Evolutionary conservation across 2,329 filamentous ascomycete species (phyloP).

Genomic region (Epichloe festucae): DNA sequence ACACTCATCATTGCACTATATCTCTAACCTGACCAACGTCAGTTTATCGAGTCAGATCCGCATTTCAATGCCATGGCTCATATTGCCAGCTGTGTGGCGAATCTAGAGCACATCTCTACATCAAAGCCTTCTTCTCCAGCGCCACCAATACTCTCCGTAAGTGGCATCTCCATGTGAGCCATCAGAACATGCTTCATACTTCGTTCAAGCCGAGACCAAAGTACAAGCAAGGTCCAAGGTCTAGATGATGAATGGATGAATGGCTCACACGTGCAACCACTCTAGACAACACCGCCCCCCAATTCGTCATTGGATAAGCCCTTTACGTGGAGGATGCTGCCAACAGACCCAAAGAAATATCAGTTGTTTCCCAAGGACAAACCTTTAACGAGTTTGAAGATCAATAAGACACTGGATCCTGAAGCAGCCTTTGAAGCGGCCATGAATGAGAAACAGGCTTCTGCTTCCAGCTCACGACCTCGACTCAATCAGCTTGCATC

Average conservation of each 20-base stretch:
- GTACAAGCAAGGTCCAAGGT: background rate
- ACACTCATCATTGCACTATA: too few species aligned
- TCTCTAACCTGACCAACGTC: background rate
- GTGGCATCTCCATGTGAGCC: background rate
- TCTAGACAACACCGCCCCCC: conserved; percentile 3
- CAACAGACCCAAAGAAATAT: conserved; percentile 42
- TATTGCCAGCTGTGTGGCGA: conserved; percentile 46
- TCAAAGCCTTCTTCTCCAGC: conserved; percentile 35
- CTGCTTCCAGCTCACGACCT: conserved; percentile 28
- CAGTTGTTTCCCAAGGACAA: conserved; percentile 46
- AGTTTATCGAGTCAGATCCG: background rate
- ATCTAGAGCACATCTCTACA: conserved; percentile 37
- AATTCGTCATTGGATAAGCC: conserved; percentile 27
- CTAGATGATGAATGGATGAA: background rate
- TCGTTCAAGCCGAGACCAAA: too few species aligned
- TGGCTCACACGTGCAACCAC: conserved; percentile 3
- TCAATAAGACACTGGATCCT: conserved; percentile 33
- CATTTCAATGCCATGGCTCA: conserved; percentile 37
- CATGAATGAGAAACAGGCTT: conserved; percentile 27
- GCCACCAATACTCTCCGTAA: conserved; percentile 32
- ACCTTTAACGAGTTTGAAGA: conserved; percentile 27
- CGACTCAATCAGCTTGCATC: conserved; percentile 46
- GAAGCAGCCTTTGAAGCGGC: conserved; percentile 35
- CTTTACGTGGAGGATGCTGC: conserved; percentile 46
- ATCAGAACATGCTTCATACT: too few species aligned